Conservation (phyloP, 2,329 filamentous ascomycete genomes). For the Fusarium nisikadoi region DNA sequence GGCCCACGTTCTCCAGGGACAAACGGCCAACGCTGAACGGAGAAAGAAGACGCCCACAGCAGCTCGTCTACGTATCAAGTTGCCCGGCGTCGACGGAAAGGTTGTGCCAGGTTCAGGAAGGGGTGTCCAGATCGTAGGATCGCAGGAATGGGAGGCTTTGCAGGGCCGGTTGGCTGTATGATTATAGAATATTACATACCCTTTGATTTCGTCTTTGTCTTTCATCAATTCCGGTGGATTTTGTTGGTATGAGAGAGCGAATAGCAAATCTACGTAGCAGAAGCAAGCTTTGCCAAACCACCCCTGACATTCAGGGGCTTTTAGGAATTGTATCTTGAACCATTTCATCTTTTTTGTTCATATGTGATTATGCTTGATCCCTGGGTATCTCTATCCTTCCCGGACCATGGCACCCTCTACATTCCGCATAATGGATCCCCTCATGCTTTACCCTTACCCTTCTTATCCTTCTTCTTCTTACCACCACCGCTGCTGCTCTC, state of each 20-base stretch:
- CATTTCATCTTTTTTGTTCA: constrained; percentile 29
- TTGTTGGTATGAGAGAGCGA: constrained; percentile 29
- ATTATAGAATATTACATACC: constrained; percentile 44
- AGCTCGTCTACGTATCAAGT: constrained; percentile 62
- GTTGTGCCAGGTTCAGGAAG: constrained; percentile 50
- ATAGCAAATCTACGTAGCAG: constrained; percentile 23
- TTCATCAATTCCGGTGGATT: constrained; percentile 21
- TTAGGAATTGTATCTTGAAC: constrained; percentile 23
- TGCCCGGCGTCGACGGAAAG: constrained; percentile 61
- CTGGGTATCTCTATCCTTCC: constrained; percentile 35
- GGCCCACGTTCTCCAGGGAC: constrained; percentile 53
- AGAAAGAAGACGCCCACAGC: constrained; percentile 49
- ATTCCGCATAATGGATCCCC: not conserved
- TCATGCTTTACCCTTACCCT: constrained; percentile 54
- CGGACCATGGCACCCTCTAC: constrained; percentile 20
- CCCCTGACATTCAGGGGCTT: not conserved
- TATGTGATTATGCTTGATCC: constrained; percentile 28
- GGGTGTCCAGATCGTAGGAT: constrained; percentile 63
- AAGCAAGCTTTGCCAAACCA: constrained; percentile 28
- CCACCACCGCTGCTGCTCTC: constrained; percentile 45
- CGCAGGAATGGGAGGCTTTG: constrained; percentile 65
- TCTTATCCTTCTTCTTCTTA: constrained; percentile 62
- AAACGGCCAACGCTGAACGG: constrained; percentile 35
- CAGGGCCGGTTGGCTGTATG: constrained; percentile 54
- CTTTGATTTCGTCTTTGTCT: constrained; percentile 27